Evolutionary conservation across 768 basidiomycete genomes (phyloP).

Genomic region (Tylopilus vinaceipallidus): DNA sequence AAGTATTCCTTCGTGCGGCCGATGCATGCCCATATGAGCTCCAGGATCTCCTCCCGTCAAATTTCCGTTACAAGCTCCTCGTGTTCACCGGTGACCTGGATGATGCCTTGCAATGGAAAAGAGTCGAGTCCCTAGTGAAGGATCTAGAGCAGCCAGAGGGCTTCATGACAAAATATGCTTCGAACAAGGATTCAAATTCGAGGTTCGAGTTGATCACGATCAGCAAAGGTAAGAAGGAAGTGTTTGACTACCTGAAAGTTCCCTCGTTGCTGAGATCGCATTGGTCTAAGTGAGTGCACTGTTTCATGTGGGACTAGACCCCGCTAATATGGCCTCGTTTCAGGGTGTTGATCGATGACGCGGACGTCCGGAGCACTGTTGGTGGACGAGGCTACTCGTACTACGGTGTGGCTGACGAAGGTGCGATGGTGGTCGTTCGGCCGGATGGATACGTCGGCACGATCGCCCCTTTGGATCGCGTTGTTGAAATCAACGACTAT

Average conservation of each 20-base stretch:
- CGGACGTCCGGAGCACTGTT: slow-evolving; percentile 38
- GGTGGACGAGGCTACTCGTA: slow-evolving; percentile 57
- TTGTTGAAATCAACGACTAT: slow-evolving; percentile 41
- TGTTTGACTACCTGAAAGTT: slow-evolving; percentile 31
- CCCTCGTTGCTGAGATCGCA: slow-evolving; percentile 36
- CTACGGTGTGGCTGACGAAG: slow-evolving; percentile 42
- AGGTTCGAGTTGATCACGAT: slow-evolving; percentile 33
- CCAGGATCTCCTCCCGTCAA: slow-evolving; percentile 47
- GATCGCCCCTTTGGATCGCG: slow-evolving; percentile 46
- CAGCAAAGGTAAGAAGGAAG: slow-evolving; percentile 32
- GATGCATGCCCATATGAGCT: slow-evolving; percentile 47
- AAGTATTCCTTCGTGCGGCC: slow-evolving; percentile 44
- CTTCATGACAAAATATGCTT: slow-evolving; percentile 28
- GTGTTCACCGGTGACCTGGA: slow-evolving; percentile 41
- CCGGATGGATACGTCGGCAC: slow-evolving; percentile 57
- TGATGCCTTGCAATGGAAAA: slow-evolving; percentile 19
- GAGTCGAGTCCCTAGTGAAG: slow-evolving; percentile 26
- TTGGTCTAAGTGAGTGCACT: slow-evolving; percentile 40
- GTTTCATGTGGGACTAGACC: neutral
- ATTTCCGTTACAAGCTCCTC: slow-evolving; percentile 49
- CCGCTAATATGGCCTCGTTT: slow-evolving; percentile 1
- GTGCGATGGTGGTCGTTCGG: slow-evolving; percentile 31
- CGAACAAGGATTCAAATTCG: slow-evolving; percentile 18
- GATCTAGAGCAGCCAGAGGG: slow-evolving; percentile 25
- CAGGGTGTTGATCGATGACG: slow-evolving; percentile 63